Evolutionary conservation across 176 grass and related monocot genomes (phyloP), one percentile per base, ranked within the genome.

Genomic region (Rhynchospora breviuscula): DNA sequence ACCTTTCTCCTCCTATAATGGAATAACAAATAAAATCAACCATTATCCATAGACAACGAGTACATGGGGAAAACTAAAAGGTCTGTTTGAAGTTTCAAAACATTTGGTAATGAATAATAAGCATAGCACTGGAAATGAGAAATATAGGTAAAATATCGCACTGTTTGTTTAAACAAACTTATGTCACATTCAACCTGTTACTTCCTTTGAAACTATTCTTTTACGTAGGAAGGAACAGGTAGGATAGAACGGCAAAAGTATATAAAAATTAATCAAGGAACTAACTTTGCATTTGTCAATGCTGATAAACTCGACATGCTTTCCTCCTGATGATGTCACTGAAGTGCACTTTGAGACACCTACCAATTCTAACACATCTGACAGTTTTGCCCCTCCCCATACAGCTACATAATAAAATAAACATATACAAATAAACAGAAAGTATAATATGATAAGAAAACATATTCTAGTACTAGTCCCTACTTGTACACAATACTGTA

Each of bases 341-440:
- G 91, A 84, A 83, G 80, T 87, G 48, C 81, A 83, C 54, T 97
- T 92, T 75, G 87, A 89, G 84, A 97, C 82, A 72, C 90, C 88
- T 54, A 90, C 90, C 85, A 97, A 70, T 82, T 89, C 88, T 81
- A 97, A 90, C 25, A 94, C 85, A 88, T 97, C 94, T 76, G 83
- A 90, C 73, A 97, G 62, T 85, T 92, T 94, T 8, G 92, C 94
- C 84, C 94, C 94, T 84, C 94, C 94, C 94, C 94, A 97, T 62
- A 86, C 89, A 84, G 94, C 94, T 97, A 88, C 19, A 88, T 86
- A 70, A 79, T 47, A 31, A 58, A 29, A 67, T 52, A 40, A 65
- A 47, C 52, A 26, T 15, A 51, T 52, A 87, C 63, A 45, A 62
- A 82, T 64, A 63, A 65, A 22, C 79, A 61, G 51, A 45, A 9